phyloP scores from a whole-genome alignment of 1,284 basidiomycete genomes.

The Trichosporon coremiiforme region DNA sequence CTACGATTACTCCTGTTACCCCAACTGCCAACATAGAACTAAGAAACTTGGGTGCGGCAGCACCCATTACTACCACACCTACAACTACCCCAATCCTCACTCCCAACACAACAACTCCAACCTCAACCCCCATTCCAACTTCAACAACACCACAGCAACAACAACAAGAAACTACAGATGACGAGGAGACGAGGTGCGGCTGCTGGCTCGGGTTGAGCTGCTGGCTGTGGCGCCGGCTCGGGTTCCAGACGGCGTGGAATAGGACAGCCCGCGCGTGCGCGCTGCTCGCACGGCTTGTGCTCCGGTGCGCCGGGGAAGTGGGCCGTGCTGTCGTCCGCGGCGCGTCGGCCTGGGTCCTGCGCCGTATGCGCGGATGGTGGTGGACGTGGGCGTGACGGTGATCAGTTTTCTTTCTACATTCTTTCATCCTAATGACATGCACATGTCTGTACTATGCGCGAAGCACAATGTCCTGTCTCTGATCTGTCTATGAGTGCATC shows the following conservation, averaged over 20 bases:
- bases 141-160: not conserved
- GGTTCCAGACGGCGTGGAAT: not conserved
- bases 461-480: not conserved
- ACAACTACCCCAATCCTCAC: not conserved
- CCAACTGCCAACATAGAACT: not conserved
- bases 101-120: not conserved
- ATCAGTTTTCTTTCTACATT: not conserved
- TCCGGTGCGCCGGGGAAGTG: not conserved
- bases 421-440: not conserved
- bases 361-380: not conserved
- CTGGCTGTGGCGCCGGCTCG: not conserved
- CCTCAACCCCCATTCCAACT: not conserved
- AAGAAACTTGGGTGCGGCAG: not conserved
- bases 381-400: not conserved
- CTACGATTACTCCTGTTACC: not conserved
- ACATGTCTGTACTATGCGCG: not conserved
- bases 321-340: not conserved
- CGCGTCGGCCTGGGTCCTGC: not conserved
- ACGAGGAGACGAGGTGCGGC: not conserved
- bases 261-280: not conserved
- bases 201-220: not conserved
- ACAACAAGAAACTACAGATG: not conserved
- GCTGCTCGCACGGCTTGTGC: not conserved
- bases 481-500: not conserved
- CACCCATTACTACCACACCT: not conserved